These are phyloP conservation scores for Kodamaea neixiangensis DNA, from an alignment of 805 yeast species.

Conservation along the genomic window DNA sequence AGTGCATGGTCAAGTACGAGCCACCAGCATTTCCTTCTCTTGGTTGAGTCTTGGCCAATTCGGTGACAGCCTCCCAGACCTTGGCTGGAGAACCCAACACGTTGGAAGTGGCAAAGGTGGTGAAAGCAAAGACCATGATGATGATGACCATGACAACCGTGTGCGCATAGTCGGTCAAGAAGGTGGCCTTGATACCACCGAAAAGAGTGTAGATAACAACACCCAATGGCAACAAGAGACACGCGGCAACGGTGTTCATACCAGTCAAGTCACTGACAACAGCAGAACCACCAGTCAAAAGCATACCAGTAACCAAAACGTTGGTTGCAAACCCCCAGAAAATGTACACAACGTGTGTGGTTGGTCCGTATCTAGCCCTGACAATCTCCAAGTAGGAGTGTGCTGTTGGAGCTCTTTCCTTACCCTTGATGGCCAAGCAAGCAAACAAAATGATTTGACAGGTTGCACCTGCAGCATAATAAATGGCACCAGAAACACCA, in stretches of 20 bases:
- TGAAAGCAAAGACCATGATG: constrained; percentile 78
- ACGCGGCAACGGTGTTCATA: constrained; percentile 76
- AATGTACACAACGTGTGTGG: constrained; percentile 67
- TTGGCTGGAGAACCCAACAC: constrained; percentile 78
- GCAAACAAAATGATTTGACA: constrained; percentile 87
- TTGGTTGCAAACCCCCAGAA: constrained; percentile 87
- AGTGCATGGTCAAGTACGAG: constrained; percentile 84
- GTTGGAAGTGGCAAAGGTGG: constrained; percentile 69
- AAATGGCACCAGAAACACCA: constrained; percentile 80
- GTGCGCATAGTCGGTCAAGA: constrained; percentile 47
- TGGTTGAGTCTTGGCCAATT: constrained; percentile 61
- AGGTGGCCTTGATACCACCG: constrained; percentile 49
- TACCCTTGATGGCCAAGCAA: constrained; percentile 83
- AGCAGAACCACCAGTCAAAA: constrained; percentile 88
- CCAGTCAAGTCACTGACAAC: constrained; percentile 81
- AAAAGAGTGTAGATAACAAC: constrained; percentile 49
- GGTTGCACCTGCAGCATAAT: constrained; percentile 90
- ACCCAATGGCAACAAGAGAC: constrained; percentile 81
- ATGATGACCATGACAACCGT: constrained; percentile 67
- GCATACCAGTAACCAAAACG: constrained; percentile 88
- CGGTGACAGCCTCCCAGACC: constrained; percentile 73
- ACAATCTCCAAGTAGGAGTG: constrained; percentile 90
- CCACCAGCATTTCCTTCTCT: constrained; percentile 81
- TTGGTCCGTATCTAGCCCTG: constrained; percentile 75
- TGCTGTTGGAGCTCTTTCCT: constrained; percentile 86